A percentile compares a stretch with the other conserved stretches of the same genome.
These are phyloP conservation scores for Apostasia ramifera DNA, from an alignment of 106 monocot species.

Conservation along the genomic window DNA sequence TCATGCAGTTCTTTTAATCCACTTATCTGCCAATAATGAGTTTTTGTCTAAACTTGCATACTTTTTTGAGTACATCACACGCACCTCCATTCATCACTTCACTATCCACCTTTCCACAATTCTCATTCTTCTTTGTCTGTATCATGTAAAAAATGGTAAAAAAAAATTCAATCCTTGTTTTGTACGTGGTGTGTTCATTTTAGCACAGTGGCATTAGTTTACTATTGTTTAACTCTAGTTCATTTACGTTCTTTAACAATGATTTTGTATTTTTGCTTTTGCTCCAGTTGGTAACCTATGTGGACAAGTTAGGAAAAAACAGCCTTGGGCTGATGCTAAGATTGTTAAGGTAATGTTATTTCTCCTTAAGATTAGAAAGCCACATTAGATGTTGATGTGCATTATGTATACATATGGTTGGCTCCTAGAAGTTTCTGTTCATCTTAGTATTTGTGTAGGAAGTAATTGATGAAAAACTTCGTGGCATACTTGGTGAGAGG, in stretches of 20 bases:
- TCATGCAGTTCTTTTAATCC: no score
- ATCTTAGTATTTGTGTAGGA: slow-evolving; percentile 36
- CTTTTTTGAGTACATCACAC: no score
- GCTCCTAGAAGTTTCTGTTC: slow-evolving; percentile 1
- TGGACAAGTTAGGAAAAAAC: slow-evolving; percentile 76
- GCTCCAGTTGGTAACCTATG: slow-evolving; percentile 82
- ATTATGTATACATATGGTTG: background rate
- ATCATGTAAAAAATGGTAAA: no score
- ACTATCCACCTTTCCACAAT: no score
- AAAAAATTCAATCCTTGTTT: background rate
- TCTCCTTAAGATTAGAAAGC: background rate
- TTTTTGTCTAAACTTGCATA: no score
- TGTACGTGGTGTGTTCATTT: background rate
- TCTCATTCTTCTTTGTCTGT: no score
- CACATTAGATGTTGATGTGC: background rate
- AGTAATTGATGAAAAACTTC: slow-evolving; percentile 65
- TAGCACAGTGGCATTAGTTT: background rate
- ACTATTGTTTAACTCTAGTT: background rate
- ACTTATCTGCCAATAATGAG: no score
- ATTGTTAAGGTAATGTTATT: slow-evolving; percentile 57
- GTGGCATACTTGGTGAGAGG: slow-evolving; percentile 66
- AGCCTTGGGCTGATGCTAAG: slow-evolving; percentile 98
- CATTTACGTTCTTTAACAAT: background rate
- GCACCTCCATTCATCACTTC: no score
- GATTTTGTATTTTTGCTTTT: background rate